Base-by-base conservation (phyloP, 331 rosid genomes). In the Rosa hybrid region DNA sequence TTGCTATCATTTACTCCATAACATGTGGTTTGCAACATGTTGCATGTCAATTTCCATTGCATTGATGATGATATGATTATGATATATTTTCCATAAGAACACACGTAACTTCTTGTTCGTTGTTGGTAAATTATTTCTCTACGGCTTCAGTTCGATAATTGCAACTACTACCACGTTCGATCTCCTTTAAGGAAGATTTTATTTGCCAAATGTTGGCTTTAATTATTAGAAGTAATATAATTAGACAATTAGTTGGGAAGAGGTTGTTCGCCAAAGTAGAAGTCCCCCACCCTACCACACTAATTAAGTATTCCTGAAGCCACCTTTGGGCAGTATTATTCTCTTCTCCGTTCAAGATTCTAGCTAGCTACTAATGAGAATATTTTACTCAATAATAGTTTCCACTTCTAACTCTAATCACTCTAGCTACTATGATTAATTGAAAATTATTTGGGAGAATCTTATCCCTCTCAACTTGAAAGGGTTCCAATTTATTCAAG, bases 381-480 rank as follows among this genome's bases (percentile, higher is more conserved):
- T 87, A 76, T 53, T 68, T 48, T 77, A 75, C 60, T 63, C 71
- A 11, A 60, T 76, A 77, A 62, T 69, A 44, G 71, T 72, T 78
- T 87, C 70, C 69, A 34, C 60, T 73, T 27, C 72, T 23, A 30
- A 64, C 11, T 59, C 67, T 21, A 48, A 45, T 68, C 42, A 10
- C 59, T 46, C 51, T 39, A 23, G 18, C 60, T 49, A 65, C 67
- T 13, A 17, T 23, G 14, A 60, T 6, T 21, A 44, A 59, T 18
- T 77, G 44, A 69, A 48, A 76, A 70, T 27, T 81, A 81, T 67
- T 76, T 42, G 54, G 9, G 45, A 62, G 68, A 83, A 82, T 85
- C 80, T 81, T 54, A 21, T 82, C 88, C 80, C 49, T 87, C 72
- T 77, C 4, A 79, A 78, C 77, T 77, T 50, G 23, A 49, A 80